Base-by-base conservation (phyloP, 2,329 filamentous ascomycete genomes). In the Cladosporium sp. region DNA sequence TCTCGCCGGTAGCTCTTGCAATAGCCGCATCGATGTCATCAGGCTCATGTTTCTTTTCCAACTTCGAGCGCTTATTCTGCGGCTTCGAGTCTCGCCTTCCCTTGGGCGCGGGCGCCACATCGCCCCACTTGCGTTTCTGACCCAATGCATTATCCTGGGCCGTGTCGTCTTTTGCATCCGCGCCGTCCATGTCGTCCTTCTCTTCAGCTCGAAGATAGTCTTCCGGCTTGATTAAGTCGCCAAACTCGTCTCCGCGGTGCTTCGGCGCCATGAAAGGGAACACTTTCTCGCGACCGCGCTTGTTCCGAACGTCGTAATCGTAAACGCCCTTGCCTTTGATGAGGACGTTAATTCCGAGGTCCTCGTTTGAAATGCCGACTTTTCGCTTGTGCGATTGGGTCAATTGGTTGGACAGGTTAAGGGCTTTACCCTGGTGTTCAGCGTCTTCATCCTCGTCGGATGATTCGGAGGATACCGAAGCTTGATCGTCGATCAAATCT, bases 121-220 rank as follows among this genome's bases (percentile, higher is more conserved):
- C 89, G 59, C 92, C 88, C 89, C 92, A 97, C 69, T 89, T 95
- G 56, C 93, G 82, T 72, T 98, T 98, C 74, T 92, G 91, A 14
- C 92, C 93, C 16, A 95, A 78, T 9, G 70, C 64, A 41, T 71
- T 67, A 53, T 74, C 69, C 61, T 71, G 71, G 43, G 78, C 77
- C 11, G 74, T 75, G 33, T 78, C 75, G 16, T 73, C 70, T 34
- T 75, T 76, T 53, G 81, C 73, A 45, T 85, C 83, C 48, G 85
- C 81, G 10, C 81, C 82, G 38, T 88, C 85, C 14, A 82, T 77
- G 54, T 85, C 83, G 60, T 95, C 89, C 53, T 89, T 84, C 70
- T 97, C 93, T 66, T 98, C 93, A 0, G 91, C 92, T 54, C 91
- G 82, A 1, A 96, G 78, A 66, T 92, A 98, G 58, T 98, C 93